Evolutionary conservation across 164 flowering plant genomes (phyloP).

Genomic region (Santalum album): DNA sequence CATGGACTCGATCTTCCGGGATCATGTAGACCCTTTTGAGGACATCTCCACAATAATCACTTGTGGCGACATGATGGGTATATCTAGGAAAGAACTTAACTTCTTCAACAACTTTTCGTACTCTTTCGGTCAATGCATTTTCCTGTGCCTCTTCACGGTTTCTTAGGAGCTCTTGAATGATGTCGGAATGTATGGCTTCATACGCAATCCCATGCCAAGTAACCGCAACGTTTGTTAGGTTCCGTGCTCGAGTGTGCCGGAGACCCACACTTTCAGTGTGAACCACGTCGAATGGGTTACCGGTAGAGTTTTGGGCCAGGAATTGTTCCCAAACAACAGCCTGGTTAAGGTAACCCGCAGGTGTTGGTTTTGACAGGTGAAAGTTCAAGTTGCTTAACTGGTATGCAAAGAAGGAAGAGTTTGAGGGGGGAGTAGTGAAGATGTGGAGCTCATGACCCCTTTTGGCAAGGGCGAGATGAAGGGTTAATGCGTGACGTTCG

Average conservation of each 20-base stretch:
- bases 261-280: constrained; percentile 62
- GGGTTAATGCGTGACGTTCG: constrained; percentile 73
- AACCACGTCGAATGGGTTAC: constrained; percentile 44
- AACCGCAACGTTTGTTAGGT: constrained; percentile 45
- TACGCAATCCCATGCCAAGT: constrained; percentile 87
- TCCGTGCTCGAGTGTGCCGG: constrained; percentile 34
- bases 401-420: constrained; percentile 27
- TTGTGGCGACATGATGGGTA: constrained; percentile 73
- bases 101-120: constrained; percentile 50
- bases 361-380: constrained; percentile 51
- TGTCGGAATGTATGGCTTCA: constrained; percentile 63
- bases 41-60: constrained; percentile 66
- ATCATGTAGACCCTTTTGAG: constrained; percentile 64
- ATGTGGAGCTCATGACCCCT: constrained; percentile 51
- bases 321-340: constrained; percentile 53
- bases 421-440: constrained; percentile 34
- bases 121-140: constrained; percentile 31
- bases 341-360: constrained; percentile 55
- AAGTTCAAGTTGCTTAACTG: constrained; percentile 32
- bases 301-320: constrained; percentile 34
- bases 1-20: constrained; percentile 67
- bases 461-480: constrained; percentile 47
- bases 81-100: constrained; percentile 57
- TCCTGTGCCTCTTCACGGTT: constrained; percentile 29
- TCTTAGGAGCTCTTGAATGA: constrained; percentile 57